Percentiles rank a stretch among this genome's conserved stretches.
phyloP scores from a whole-genome alignment of 1,139 yeast genomes.

The Hansenula lynferdii region DNA sequence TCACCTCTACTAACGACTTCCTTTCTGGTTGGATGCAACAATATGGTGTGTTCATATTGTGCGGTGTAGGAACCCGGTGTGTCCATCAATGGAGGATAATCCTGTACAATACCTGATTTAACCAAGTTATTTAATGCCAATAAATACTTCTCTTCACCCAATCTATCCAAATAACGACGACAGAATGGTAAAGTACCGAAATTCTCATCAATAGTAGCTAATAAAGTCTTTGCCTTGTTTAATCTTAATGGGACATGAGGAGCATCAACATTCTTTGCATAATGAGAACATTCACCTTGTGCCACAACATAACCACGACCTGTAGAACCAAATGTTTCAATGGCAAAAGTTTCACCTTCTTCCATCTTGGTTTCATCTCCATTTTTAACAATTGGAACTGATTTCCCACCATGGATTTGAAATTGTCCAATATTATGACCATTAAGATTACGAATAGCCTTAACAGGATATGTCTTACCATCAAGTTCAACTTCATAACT shows the following conservation, averaged over 20 bases:
- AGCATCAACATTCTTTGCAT: slow-evolving; percentile 58
- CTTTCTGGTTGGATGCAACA: slow-evolving; percentile 86
- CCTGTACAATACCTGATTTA: slow-evolving; percentile 81
- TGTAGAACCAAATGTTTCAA: slow-evolving; percentile 96
- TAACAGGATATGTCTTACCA: slow-evolving; percentile 81
- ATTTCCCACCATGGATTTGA: slow-evolving; percentile 89
- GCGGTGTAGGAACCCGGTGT: slow-evolving; percentile 87
- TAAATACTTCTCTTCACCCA: slow-evolving; percentile 89
- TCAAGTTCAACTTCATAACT: slow-evolving; percentile 87
- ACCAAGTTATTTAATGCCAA: slow-evolving; percentile 87
- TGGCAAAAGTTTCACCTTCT: slow-evolving; percentile 97
- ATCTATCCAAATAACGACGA: slow-evolving; percentile 85
- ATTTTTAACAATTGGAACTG: slow-evolving; percentile 92
- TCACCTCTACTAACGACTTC: slow-evolving; percentile 96
- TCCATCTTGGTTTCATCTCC: slow-evolving; percentile 97
- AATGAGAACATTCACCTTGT: slow-evolving; percentile 94
- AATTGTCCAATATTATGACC: slow-evolving; percentile 90
- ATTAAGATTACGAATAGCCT: slow-evolving; percentile 85
- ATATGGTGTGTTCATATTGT: slow-evolving; percentile 90
- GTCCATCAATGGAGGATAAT: slow-evolving; percentile 95
- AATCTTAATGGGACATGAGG: slow-evolving; percentile 41
- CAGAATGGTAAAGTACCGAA: slow-evolving; percentile 98
- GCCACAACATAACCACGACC: slow-evolving; percentile 87
- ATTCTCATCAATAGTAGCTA: slow-evolving; percentile 64
- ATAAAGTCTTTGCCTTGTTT: slow-evolving; percentile 62